These are phyloP conservation scores for Prunus mongolica DNA, from an alignment of 306 rosid genomes.

Conservation along the genomic window DNA sequence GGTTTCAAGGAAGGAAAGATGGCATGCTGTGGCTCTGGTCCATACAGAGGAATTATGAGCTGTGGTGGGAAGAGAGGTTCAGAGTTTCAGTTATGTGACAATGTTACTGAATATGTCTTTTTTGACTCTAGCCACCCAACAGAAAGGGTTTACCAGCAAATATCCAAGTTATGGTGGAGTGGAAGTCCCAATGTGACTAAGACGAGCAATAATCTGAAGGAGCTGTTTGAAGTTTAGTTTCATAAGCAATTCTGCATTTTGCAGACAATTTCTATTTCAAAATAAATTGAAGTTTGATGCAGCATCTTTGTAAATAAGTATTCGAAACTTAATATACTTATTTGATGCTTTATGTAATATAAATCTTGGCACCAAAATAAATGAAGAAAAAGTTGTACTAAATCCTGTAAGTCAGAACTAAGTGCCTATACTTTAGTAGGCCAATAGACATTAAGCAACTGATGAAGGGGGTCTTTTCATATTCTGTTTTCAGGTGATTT, in stretches of 20 bases:
- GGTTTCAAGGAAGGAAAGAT: constrained; percentile 35
- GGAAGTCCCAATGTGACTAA: no score
- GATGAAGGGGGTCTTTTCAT: no score
- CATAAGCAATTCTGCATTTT: no score
- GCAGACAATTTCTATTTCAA: background rate
- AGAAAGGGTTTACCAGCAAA: constrained; percentile 22
- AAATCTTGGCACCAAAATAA: no score
- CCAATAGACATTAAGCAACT: no score
- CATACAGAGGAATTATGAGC: constrained; percentile 19
- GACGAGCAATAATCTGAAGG: constrained; percentile 25
- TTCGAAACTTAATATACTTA: no score
- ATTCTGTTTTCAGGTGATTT: no score
- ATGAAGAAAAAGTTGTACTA: no score
- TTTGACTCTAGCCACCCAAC: constrained; percentile 52
- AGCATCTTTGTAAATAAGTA: background rate
- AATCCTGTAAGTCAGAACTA: no score
- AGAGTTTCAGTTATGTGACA: constrained; percentile 36
- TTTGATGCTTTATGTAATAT: no score
- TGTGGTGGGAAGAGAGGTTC: constrained; percentile 43
- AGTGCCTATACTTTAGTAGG: no score
- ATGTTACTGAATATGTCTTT: constrained; percentile 32
- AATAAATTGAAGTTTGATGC: background rate
- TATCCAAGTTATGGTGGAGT: constrained; percentile 39
- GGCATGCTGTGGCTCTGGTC: constrained; percentile 41
- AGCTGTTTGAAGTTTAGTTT: constrained; percentile 21